Base-by-base conservation (phyloP, 176 grass and related monocot genomes). In the Tuctoria greenei region DNA sequence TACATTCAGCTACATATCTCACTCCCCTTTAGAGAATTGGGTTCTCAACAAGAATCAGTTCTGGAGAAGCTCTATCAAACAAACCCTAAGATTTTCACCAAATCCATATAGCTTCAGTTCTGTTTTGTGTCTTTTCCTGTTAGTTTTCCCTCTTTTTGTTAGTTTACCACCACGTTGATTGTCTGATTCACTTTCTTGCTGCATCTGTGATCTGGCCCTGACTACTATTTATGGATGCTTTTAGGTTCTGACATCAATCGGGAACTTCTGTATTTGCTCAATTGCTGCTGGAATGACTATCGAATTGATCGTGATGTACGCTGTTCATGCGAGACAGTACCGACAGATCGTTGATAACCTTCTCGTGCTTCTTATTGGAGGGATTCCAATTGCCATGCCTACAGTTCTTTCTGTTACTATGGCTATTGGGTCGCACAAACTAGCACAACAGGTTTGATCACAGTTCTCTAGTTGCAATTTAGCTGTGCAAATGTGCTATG, bases 351-450 rank as follows among this genome's bases (percentile, higher is more conserved):
- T 92, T 62, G 90, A 92, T 40, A 92, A 92, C 56, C 90, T 91
- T 56, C 82, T 91, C n/a, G 89, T 91, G 27, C 85, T 91, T 45
- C 82, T 91, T 31, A 88, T 91, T 34, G 90, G 90, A 34, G 90
- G 90, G 50, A 92, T 92, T 56, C 90, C 90, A 58, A 92, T 92
- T 18, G 86, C 90, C 16, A 92, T 92, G 86, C 90, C 90, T 10
- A 92, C 90, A 0, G 90, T 92, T 59, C 79, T 92, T 64, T 92
- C 90, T 38, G 90, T 93, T n/a, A 93, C 90, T 23, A 93, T 93
- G 90, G 90, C 90, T 45, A 93, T 93, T 83, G 90, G 90, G 57
- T 89, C 90, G 60, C 90, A 86, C 47, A 82, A 85, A 38, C 64
- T 93, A 28, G 77, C 90, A 16, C 83, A 86, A 17, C 87, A 90